Evolutionary conservation across 306 rosid genomes (phyloP).

Genomic region (Corylus americana): DNA sequence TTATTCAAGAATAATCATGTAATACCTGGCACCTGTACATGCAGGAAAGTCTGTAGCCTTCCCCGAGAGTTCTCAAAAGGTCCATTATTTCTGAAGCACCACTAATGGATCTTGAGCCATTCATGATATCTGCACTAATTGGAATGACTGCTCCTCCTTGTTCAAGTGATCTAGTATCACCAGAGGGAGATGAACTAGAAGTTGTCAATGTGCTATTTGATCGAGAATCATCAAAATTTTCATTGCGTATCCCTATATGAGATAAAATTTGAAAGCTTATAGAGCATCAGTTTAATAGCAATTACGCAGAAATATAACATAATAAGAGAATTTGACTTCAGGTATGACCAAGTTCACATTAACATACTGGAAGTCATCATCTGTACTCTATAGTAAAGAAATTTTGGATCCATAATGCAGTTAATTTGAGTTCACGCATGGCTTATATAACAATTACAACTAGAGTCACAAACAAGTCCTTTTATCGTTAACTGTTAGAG

Average conservation of each 20-base stretch:
- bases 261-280: conserved; percentile 14
- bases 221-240: conserved; percentile 69
- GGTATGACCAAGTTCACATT: not conserved
- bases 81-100: conserved; percentile 76
- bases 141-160: conserved; percentile 47
- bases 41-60: conserved; percentile 90
- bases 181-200: conserved; percentile 52
- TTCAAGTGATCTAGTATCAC: conserved; percentile 61
- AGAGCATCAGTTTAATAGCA: conserved; percentile 17
- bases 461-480: not conserved
- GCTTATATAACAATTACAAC: not conserved
- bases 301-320: too few relatives aligned
- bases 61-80: conserved; percentile 86
- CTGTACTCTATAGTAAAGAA: conserved; percentile 1
- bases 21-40: conserved; percentile 88
- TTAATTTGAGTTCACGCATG: too few relatives aligned
- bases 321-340: not conserved
- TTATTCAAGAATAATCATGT: conserved; percentile 21
- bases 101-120: conserved; percentile 52
- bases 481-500: not conserved
- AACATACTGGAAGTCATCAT: conserved; percentile 11
- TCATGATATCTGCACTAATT: conserved; percentile 52
- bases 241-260: conserved; percentile 67
- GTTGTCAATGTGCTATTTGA: conserved; percentile 48
- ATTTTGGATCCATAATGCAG: not conserved